Evolutionary conservation across 2,329 filamentous ascomycete species (phyloP).

Genomic region (Daldinia sp.): DNA sequence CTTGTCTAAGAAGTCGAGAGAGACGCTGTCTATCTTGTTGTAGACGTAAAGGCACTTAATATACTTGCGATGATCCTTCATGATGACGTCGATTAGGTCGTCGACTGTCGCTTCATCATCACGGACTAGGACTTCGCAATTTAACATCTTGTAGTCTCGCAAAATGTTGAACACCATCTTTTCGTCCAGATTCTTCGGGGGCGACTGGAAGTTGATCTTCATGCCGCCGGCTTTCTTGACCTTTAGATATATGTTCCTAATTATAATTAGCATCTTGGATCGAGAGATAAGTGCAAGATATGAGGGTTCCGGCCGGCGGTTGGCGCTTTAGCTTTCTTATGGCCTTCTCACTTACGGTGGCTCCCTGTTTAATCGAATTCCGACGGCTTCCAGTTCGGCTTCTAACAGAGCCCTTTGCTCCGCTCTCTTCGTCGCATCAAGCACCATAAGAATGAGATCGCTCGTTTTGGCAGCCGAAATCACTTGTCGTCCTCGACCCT

Average conservation of each 20-base stretch:
- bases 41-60: constrained; percentile 96
- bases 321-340: background rate
- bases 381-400: constrained; percentile 92
- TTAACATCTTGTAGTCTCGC: constrained; percentile 98
- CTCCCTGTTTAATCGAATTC: constrained; percentile 90
- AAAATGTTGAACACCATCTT: constrained; percentile 99
- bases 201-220: constrained; percentile 95
- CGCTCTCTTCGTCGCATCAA: constrained; percentile 95
- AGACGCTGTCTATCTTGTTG: constrained; percentile 99
- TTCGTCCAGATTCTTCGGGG: constrained; percentile 92
- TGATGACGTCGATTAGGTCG: constrained; percentile 99
- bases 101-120: constrained; percentile 97
- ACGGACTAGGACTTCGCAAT: constrained; percentile 94
- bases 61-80: constrained; percentile 99
- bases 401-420: constrained; percentile 93
- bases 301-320: no score
- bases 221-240: constrained; percentile 95
- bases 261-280: constrained; percentile 32
- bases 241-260: constrained; percentile 96
- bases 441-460: constrained; percentile 94
- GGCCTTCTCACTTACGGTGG: constrained; percentile 74
- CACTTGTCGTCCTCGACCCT: constrained; percentile 94
- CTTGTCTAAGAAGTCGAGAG: constrained; percentile 91
- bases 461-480: constrained; percentile 99
- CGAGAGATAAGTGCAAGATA: no score